Evolutionary conservation across 768 basidiomycete genomes (phyloP).

Genomic region (Panaeolus papilionaceus): DNA sequence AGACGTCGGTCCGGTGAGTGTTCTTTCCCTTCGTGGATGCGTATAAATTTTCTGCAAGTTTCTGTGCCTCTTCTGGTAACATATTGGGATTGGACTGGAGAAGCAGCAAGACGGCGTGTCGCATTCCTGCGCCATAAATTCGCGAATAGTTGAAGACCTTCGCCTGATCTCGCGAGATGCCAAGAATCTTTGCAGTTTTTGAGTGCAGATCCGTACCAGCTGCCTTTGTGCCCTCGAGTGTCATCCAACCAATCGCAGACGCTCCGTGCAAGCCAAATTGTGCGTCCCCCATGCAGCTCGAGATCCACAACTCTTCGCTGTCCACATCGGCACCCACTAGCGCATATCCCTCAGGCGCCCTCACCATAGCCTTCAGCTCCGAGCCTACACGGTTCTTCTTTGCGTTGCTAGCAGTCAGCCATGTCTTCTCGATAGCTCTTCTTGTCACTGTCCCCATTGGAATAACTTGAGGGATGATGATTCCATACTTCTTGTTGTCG

Average conservation of each 20-base stretch:
- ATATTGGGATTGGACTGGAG: constrained; percentile 85
- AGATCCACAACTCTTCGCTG: constrained; percentile 99
- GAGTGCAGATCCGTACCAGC: constrained; percentile 96
- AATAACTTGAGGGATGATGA: constrained; percentile 95
- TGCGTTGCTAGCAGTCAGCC: constrained; percentile 98
- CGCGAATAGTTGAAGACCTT: constrained; percentile 99
- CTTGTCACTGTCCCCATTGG: constrained; percentile 99
- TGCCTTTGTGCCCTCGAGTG: constrained; percentile 94
- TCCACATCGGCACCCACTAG: constrained; percentile 99
- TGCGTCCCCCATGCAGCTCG: constrained; percentile 97
- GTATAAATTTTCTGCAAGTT: constrained; percentile 85
- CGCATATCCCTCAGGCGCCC: constrained; percentile 90
- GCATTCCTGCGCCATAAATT: constrained; percentile 98
- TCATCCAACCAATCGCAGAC: constrained; percentile 99
- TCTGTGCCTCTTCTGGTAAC: constrained; percentile 78
- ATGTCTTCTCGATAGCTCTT: constrained; percentile 96
- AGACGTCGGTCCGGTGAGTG: constrained; percentile 75
- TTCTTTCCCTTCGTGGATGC: constrained; percentile 93
- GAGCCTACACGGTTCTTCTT: constrained; percentile 98
- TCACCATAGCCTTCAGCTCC: constrained; percentile 97
- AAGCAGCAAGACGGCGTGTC: constrained; percentile 87
- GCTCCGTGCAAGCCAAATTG: constrained; percentile 98
- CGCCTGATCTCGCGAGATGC: constrained; percentile 92
- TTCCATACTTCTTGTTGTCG: constrained; percentile 69
- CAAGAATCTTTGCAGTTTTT: constrained; percentile 92